These are phyloP conservation scores for Cryptococcus floricola DNA, from an alignment of 1,284 basidiomycete species.

Conservation along the genomic window DNA sequence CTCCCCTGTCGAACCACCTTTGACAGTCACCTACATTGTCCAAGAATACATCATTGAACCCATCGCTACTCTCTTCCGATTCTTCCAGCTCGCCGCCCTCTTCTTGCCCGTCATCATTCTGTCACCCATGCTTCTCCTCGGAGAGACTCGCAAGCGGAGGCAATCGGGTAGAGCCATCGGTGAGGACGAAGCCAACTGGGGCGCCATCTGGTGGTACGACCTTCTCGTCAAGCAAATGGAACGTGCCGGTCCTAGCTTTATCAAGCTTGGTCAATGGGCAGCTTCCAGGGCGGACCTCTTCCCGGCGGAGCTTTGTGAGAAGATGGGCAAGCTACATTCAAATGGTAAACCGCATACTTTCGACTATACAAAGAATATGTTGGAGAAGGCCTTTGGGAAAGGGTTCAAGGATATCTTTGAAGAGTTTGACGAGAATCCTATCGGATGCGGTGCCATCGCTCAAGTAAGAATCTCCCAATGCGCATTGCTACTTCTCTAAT, in stretches of 20 bases:
- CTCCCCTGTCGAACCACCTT: slow-evolving; percentile 20
- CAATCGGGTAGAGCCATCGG: slow-evolving; percentile 40
- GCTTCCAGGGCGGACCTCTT: slow-evolving; percentile 93
- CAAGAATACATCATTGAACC: slow-evolving; percentile 70
- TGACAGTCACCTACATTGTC: slow-evolving; percentile 20
- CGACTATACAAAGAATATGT: slow-evolving; percentile 72
- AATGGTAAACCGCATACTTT: slow-evolving; percentile 80
- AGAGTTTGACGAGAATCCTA: slow-evolving; percentile 78
- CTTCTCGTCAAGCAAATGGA: slow-evolving; percentile 88
- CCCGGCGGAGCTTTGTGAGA: slow-evolving; percentile 82
- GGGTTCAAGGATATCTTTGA: slow-evolving; percentile 88
- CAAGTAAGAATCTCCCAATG: slow-evolving; percentile 60
- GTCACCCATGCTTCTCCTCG: slow-evolving; percentile 80
- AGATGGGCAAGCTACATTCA: slow-evolving; percentile 83
- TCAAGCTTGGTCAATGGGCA: slow-evolving; percentile 99
- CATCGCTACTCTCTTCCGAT: slow-evolving; percentile 74
- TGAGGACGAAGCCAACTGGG: slow-evolving; percentile 67
- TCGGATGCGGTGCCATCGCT: slow-evolving; percentile 97
- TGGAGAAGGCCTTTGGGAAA: slow-evolving; percentile 77
- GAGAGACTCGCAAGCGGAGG: slow-evolving; percentile 46
- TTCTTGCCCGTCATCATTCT: slow-evolving; percentile 85
- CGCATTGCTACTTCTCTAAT: background rate
- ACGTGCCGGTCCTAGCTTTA: slow-evolving; percentile 91
- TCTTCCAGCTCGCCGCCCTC: slow-evolving; percentile 74
- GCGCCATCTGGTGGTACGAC: slow-evolving; percentile 92